A percentile compares a stretch with the other conserved stretches of the same genome.
Conservation (phyloP, 495 filamentous ascomycete genomes). For the Tuber brumale region DNA sequence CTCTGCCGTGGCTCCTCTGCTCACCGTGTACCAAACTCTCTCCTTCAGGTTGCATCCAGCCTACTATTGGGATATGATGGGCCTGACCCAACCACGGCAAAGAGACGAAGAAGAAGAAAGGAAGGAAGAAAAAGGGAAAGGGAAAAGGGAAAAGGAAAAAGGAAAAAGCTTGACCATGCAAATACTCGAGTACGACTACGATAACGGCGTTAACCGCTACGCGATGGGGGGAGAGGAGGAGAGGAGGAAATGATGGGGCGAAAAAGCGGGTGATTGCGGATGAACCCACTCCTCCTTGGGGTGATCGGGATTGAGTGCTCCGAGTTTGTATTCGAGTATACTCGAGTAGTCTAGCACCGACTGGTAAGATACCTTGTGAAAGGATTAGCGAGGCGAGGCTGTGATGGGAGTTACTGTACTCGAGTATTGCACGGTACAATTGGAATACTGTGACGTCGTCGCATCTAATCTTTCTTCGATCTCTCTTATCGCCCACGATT, state of each 20-base stretch:
- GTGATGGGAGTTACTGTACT: background rate
- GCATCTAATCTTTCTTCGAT: conserved; percentile 2
- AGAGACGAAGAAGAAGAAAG: background rate
- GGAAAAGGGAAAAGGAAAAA: background rate
- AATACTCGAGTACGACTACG: background rate
- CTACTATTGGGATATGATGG: background rate
- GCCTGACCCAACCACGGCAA: background rate
- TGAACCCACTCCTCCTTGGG: background rate
- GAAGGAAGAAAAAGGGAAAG: background rate
- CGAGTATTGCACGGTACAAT: background rate
- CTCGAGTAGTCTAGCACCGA: no score
- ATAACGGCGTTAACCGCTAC: background rate
- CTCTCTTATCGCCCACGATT: background rate
- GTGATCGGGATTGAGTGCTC: background rate
- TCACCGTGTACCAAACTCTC: background rate
- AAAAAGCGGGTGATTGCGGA: background rate
- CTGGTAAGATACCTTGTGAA: no score
- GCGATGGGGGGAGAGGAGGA: background rate
- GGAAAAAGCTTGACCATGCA: background rate
- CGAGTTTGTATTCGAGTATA: no score
- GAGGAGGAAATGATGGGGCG: background rate
- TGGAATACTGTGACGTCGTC: background rate
- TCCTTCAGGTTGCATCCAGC: background rate
- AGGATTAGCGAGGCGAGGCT: background rate
- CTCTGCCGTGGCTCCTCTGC: background rate